Percentiles rank a stretch among this genome's conserved stretches.
Conservation (phyloP, 2,329 filamentous ascomycete genomes). For the Aspergillus jensenii region DNA sequence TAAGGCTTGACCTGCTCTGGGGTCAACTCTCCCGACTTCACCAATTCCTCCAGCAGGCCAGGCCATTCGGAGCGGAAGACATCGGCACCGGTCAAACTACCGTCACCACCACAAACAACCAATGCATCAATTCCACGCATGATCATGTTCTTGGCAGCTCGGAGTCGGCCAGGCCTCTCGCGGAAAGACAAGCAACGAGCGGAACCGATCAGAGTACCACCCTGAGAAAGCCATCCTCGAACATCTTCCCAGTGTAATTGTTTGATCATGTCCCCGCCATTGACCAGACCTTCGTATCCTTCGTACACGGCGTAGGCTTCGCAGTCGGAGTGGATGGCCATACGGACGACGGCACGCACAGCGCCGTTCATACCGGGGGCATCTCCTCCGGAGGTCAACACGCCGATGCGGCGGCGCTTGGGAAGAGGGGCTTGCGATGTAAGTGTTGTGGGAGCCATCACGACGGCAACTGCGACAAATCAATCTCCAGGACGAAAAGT, state of each 20-base stretch:
- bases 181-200: conserved; percentile 91
- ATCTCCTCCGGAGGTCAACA: conserved; percentile 94
- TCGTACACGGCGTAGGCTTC: conserved; percentile 83
- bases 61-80: conserved; percentile 92
- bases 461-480: conserved; percentile 12
- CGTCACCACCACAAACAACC: conserved; percentile 95
- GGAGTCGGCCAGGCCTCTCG: conserved; percentile 78
- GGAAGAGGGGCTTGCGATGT: conserved; percentile 19
- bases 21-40: conserved; percentile 69
- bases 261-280: conserved; percentile 82
- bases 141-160: conserved; percentile 92
- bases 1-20: conserved; percentile 71
- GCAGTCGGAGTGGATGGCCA: conserved; percentile 80
- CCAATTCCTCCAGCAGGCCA: conserved; percentile 79
- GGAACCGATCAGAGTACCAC: conserved; percentile 93
- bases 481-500: conserved; percentile 7
- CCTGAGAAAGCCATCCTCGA: conserved; percentile 88
- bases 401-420: conserved; percentile 69
- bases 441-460: conserved; percentile 18
- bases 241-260: conserved; percentile 92
- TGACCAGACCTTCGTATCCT: conserved; percentile 92
- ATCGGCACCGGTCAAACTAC: conserved; percentile 92
- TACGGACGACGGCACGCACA: conserved; percentile 86
- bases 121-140: conserved; percentile 90
- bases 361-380: conserved; percentile 93